phyloP scores from a whole-genome alignment of 768 basidiomycete species.

The Piloderma croceum region DNA sequence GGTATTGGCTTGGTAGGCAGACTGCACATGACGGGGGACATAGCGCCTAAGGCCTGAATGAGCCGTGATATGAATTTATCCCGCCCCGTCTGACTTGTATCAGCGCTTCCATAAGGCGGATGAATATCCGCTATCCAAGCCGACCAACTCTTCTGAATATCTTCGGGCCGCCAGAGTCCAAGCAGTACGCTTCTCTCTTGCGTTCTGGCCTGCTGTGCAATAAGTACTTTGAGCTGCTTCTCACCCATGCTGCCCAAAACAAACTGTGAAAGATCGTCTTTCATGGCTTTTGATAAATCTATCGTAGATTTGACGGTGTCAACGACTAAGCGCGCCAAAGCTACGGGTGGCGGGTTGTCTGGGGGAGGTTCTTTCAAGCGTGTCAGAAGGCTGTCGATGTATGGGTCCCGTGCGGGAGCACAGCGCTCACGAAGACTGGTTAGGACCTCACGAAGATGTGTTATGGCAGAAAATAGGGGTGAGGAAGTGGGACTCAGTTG shows the following conservation, averaged over 20 bases:
- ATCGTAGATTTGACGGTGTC: conserved; percentile 45
- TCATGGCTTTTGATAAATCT: conserved; percentile 56
- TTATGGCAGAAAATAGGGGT: conserved; percentile 53
- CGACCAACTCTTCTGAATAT: conserved; percentile 18
- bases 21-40: conserved; percentile 33
- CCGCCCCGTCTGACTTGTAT: too few relatives aligned
- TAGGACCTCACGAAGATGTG: conserved; percentile 50
- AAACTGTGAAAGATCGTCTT: conserved; percentile 60
- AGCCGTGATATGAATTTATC: conserved; percentile 44
- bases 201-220: conserved; percentile 47
- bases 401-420: conserved; percentile 57
- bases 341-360: conserved; percentile 11
- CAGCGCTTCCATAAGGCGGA: conserved; percentile 3
- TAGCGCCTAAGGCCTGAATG: conserved; percentile 38
- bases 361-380: conserved; percentile 28
- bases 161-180: conserved; percentile 40
- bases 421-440: conserved; percentile 52
- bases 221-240: conserved; percentile 42
- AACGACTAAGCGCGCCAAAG: conserved; percentile 44
- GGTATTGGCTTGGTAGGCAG: conserved; percentile 20
- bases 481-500: conserved; percentile 65
- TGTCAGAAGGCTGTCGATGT: conserved; percentile 41
- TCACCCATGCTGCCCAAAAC: conserved; percentile 65
- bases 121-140: conserved; percentile 17
- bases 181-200: conserved; percentile 53